Evolutionary conservation across 2,329 filamentous ascomycete species (phyloP), one percentile per base, ranked within the genome.

Genomic region (Scytalidium lignicola): DNA sequence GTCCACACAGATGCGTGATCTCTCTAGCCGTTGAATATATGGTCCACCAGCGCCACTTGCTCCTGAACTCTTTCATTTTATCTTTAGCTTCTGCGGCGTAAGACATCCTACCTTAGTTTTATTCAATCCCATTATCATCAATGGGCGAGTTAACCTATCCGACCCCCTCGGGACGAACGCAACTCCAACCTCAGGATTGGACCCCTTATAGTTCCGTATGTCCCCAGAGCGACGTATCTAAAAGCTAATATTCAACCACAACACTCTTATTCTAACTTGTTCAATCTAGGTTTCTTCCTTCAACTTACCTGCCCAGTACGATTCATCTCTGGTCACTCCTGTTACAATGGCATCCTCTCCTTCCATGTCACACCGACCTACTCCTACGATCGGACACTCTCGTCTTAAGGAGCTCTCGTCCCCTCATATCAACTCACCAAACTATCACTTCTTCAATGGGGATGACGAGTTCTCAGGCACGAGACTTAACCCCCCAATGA

Each of bases 211-310:
- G 57, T 48, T 54, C 59, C 41, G 59, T 62, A 59, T 39, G 58
- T 61, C 37, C 19, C 44, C 37, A 32, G 2, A 41, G 2, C 32
- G 32, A 37, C 45, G 12, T 42, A n/a, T 44, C 12, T 21, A 18
- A 19, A 40, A 18, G 17, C 26, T 10, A 10, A 10, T 26, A n/a
- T 37, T 17, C 32, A 37, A 7, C 32, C 15, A 37, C 4, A 37
- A 37, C 21, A 41, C 41, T 17, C 19, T 28, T 7, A 42, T 40
- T 53, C 52, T 58, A 47, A 55, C 44, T 22, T 43, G 17, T 21
- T 42, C 22, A 22, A 46, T 21, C 6, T 47, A 63, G 60, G 60
- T 60, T 28, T 62, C 61, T 3, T 63, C 60, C 3, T 63, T 62
- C 46, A 62, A 63, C 42, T 43, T 62, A 32, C 60, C 61, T 15